Evolutionary conservation across 345 rosid species (phyloP).

Genomic region (Gossypium arboreum): DNA sequence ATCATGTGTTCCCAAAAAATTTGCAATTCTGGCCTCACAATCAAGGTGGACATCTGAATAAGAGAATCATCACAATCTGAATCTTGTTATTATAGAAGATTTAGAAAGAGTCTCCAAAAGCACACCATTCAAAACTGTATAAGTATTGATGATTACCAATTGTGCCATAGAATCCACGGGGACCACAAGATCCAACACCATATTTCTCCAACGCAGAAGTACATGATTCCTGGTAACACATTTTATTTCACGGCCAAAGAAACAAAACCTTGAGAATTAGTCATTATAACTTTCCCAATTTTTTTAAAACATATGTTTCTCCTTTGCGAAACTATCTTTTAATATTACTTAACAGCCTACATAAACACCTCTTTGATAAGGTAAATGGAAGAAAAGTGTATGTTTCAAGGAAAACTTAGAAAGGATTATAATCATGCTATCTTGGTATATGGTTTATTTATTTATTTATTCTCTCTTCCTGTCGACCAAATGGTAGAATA

Average conservation of each 20-base stretch:
- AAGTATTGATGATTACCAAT: conserved; percentile 50
- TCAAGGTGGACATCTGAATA: conserved; percentile 94
- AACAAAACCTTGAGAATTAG: background rate
- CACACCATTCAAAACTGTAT: conserved; percentile 1
- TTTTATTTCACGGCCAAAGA: conserved; percentile 10
- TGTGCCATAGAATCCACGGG: conserved; percentile 98
- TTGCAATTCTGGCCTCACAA: conserved; percentile 91
- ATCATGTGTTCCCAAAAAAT: conserved; percentile 81
- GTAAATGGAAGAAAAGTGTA: background rate
- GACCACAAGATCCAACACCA: conserved; percentile 98
- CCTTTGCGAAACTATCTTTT: background rate
- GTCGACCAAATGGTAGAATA: background rate
- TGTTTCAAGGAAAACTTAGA: background rate
- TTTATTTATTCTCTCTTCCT: background rate
- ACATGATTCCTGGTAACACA: conserved; percentile 69
- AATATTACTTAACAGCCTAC: background rate
- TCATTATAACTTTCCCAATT: background rate
- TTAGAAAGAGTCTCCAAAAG: conserved; percentile 1
- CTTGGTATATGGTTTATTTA: background rate
- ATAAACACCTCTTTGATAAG: background rate
- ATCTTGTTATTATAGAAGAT: conserved; percentile 5
- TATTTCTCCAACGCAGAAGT: conserved; percentile 86
- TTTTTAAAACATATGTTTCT: background rate
- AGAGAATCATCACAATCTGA: conserved; percentile 23
- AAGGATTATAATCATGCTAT: background rate